Evolutionary conservation across 305 asterid species (phyloP).

Genomic region (Caryopteris hybrid): DNA sequence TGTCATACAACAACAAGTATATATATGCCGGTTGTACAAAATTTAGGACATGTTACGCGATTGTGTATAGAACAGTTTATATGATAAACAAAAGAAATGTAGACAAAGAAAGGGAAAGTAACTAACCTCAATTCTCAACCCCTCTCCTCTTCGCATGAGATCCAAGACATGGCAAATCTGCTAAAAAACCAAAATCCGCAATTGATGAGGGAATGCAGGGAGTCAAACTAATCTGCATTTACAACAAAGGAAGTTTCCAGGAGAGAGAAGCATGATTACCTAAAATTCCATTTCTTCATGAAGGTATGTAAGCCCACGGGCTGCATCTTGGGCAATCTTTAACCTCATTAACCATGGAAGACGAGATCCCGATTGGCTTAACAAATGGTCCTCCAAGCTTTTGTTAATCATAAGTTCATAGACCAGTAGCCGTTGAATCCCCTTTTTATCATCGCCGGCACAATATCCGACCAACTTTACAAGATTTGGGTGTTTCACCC

Average conservation of each 20-base stretch:
- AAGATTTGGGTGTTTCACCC: slow-evolving; percentile 69
- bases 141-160: slow-evolving; percentile 94
- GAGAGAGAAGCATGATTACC: slow-evolving; percentile 42
- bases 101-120: neutral
- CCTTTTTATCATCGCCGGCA: no score
- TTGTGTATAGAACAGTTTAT: neutral
- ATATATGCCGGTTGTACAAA: neutral
- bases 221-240: no score
- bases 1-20: neutral
- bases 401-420: no score
- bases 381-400: slow-evolving; percentile 90
- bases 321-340: slow-evolving; percentile 84
- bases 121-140: slow-evolving; percentile 80
- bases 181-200: no score
- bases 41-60: neutral
- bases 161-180: slow-evolving; percentile 93
- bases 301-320: slow-evolving; percentile 84
- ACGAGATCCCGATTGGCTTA: slow-evolving; percentile 47
- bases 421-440: no score
- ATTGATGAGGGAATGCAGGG: neutral
- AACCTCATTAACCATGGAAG: slow-evolving; percentile 71
- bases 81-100: neutral
- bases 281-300: slow-evolving; percentile 97
- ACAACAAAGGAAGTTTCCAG: no score
- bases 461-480: no score